Conservation (phyloP, 2,329 filamentous ascomycete genomes). For the Cadophora malorum region DNA sequence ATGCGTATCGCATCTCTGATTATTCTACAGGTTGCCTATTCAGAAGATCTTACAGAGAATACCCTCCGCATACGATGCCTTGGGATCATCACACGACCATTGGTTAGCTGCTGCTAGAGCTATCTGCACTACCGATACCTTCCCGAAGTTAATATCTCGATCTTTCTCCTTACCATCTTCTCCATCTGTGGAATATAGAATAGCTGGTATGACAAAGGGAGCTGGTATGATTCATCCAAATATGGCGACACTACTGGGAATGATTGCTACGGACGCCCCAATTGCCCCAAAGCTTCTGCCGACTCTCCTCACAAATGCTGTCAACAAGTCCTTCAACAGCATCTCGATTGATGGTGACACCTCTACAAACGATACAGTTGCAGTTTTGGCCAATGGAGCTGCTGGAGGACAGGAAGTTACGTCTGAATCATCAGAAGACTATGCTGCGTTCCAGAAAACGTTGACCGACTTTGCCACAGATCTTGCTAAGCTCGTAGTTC, state of each 20-base stretch:
- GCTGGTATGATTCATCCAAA: conserved; percentile 99
- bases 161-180: conserved; percentile 86
- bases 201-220: conserved; percentile 96
- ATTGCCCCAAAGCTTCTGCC: conserved; percentile 73
- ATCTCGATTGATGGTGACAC: conserved; percentile 98
- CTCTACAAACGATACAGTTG: conserved; percentile 95
- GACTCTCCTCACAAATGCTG: conserved; percentile 73
- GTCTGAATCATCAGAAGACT: conserved; percentile 64
- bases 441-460: conserved; percentile 70
- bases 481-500: conserved; percentile 89
- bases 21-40: conserved; percentile 73
- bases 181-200: conserved; percentile 75
- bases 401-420: conserved; percentile 74
- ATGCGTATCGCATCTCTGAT: conserved; percentile 22
- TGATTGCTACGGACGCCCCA: conserved; percentile 90
- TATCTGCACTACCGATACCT: conserved; percentile 98
- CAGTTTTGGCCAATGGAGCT: conserved; percentile 92
- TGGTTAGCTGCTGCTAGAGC: conserved; percentile 88
- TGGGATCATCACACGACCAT: conserved; percentile 79
- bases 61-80: conserved; percentile 72
- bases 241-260: conserved; percentile 93
- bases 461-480: conserved; percentile 81
- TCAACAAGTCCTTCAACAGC: conserved; percentile 89
- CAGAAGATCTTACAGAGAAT: conserved; percentile 86
- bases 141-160: conserved; percentile 90